phyloP scores from a whole-genome alignment of 192 early-diverging fungal genomes.

The Backusella psychrophila region DNA sequence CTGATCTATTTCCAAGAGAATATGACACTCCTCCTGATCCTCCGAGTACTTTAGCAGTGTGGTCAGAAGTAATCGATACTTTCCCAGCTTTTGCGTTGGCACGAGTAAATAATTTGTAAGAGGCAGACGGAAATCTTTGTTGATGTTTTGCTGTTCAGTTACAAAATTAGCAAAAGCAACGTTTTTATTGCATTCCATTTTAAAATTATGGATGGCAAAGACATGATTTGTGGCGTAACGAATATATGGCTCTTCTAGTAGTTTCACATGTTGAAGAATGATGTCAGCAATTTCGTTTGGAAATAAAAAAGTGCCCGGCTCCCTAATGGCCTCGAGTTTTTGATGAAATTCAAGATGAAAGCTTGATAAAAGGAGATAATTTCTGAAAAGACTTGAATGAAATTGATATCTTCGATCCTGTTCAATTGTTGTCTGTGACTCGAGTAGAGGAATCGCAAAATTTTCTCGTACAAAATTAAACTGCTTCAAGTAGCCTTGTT shows the following conservation, averaged over 20 bases:
- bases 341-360: neutral
- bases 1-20: neutral
- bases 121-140: neutral
- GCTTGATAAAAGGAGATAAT: neutral
- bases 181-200: neutral
- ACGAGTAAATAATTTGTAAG: neutral
- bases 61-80: neutral
- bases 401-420: neutral
- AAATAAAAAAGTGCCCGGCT: neutral
- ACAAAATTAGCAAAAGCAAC: neutral
- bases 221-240: slow-evolving; percentile 13
- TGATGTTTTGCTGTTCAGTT: neutral
- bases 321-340: neutral
- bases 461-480: neutral
- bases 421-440: slow-evolving; percentile 12
- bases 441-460: neutral
- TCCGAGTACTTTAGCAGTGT: slow-evolving; percentile 13
- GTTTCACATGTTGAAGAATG: neutral
- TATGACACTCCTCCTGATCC: neutral
- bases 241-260: neutral
- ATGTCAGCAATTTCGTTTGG: neutral
- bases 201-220: neutral
- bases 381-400: slow-evolving; percentile 5
- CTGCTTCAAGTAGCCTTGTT: neutral
- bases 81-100: slow-evolving; percentile 7